Evolutionary conservation across 148 eudicot genomes (phyloP), one percentile per base, ranked within the genome.

Genomic region (Cornus florida): DNA sequence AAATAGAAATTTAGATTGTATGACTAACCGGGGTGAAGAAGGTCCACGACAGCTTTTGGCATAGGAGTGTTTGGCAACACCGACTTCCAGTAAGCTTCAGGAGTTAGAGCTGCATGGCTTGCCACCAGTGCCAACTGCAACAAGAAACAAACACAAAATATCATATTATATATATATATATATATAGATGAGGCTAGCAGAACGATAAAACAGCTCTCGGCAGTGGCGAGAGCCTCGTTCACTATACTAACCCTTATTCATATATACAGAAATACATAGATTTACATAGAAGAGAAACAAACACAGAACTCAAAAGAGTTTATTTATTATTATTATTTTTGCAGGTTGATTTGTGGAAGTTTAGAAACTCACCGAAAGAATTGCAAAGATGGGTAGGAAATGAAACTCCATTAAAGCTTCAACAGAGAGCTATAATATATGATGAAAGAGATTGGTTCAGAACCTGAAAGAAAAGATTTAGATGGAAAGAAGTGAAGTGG

Each of bases 1-100:
- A 46, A 10, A 7, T 10, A 46, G 53, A 4, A 11, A 3, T 53
- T 53, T 53, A 11, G 16, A 53, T 74, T 57, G 3, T 33, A 57
- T 8, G 35, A 75, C 82, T 43, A 77, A 77, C 83, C 85, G 50
- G 84, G 14, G 3, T 79, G 74, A 6, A 93, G 74, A 73, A 88
- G 85, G 19, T 89, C 89, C 24, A 76, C 80, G 33, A 94, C 75
- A 24, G 90, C 81, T 75, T 84, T 89, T 38, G 98, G 96, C 85
- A 92, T 89, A 67, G 84, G 89, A 73, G 96, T 85, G 78, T 92
- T 84, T 7, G 96, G 96, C 87, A 94, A 83, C 71, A 86, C 76
- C 5, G 84, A 80, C 24, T 86, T 88, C 98, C 98, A 92, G 70
- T 92, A 94, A 10, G 76, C 85, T 70, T 87, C 92, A 0, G 89